Conservation (phyloP, 176 grass and related monocot species). For the Carex pumila region DNA sequence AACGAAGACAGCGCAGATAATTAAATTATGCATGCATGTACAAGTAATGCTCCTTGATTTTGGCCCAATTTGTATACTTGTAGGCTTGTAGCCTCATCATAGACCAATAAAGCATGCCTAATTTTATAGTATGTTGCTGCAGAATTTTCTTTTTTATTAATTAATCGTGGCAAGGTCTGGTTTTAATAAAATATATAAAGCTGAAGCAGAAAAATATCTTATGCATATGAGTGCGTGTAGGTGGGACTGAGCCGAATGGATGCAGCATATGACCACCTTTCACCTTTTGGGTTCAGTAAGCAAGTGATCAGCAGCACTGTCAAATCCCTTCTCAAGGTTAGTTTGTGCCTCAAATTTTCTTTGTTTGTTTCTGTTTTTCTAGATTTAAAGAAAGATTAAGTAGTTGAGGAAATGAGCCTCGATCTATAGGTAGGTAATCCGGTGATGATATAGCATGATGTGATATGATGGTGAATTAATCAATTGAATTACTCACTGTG, state of each 20-base stretch:
- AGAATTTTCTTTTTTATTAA: not conserved
- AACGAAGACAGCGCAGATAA: not conserved
- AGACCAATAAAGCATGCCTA: not conserved
- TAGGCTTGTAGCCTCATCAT: too few species aligned
- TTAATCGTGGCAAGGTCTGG: not conserved
- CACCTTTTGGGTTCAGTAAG: not conserved
- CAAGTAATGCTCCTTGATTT: not conserved
- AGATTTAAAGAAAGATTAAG: not conserved
- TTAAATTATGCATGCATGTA: not conserved
- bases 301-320: not conserved
- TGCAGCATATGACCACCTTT: constrained; percentile 14
- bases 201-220: not conserved
- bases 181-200: not conserved
- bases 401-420: not conserved
- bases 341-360: not conserved
- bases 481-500: not conserved
- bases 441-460: not conserved
- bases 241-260: not conserved
- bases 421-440: not conserved
- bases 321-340: constrained; percentile 14
- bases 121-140: not conserved
- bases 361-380: not conserved
- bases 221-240: not conserved
- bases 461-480: not conserved
- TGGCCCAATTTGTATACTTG: not conserved